Evolutionary conservation across 1,139 yeast species (phyloP).

Genomic region (Kodamaea ohmeri): DNA sequence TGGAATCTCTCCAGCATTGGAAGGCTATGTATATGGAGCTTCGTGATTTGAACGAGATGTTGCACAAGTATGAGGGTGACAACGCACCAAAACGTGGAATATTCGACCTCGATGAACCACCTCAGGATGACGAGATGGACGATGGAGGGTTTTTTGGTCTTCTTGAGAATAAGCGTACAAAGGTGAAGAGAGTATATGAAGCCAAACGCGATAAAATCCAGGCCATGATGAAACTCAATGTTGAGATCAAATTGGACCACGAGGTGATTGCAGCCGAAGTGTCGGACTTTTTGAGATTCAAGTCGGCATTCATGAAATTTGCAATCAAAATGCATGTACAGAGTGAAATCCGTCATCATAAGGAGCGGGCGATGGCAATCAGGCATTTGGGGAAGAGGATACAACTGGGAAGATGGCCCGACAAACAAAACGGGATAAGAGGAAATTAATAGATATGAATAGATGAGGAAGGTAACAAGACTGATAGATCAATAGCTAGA

Average conservation of each 20-base stretch:
- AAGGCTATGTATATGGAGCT: conserved; percentile 39
- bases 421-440: too few relatives aligned
- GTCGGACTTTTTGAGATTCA: conserved; percentile 54
- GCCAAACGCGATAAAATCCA: conserved; percentile 35
- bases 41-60: conserved; percentile 29
- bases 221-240: conserved; percentile 32
- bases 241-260: conserved; percentile 47
- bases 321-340: conserved; percentile 35
- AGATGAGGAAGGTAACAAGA: too few relatives aligned
- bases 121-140: conserved; percentile 14
- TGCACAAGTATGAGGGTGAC: conserved; percentile 25
- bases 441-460: too few relatives aligned
- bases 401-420: neutral
- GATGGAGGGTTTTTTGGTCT: conserved; percentile 22
- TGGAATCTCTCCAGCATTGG: conserved; percentile 50
- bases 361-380: conserved; percentile 3
- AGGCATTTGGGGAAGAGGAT: neutral
- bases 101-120: conserved; percentile 10
- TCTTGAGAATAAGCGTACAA: conserved; percentile 34
- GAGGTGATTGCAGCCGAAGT: conserved; percentile 63
- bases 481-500: too few relatives aligned
- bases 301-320: conserved; percentile 38
- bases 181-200: conserved; percentile 32
- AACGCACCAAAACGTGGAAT: conserved; percentile 11
- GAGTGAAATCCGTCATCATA: conserved; percentile 12